Conservation (phyloP, 2,329 filamentous ascomycete species). For the Zarea fungicola region DNA sequence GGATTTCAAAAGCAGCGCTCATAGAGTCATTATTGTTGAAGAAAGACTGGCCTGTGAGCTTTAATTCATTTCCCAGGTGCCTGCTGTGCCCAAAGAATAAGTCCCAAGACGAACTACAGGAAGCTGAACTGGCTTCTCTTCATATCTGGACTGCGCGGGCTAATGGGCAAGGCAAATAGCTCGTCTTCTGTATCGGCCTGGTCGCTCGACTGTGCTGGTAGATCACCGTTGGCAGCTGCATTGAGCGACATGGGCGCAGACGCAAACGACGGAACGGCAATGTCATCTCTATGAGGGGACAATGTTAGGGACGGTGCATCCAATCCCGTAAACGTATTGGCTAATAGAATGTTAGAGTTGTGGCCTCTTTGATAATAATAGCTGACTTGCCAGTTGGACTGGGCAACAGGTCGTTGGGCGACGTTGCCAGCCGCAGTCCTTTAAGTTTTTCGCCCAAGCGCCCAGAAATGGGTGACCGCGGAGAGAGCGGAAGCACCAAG, state of each 20-base stretch:
- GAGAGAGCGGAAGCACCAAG: slow-evolving; percentile 43
- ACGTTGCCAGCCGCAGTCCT: slow-evolving; percentile 73
- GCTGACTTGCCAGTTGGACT: slow-evolving; percentile 44
- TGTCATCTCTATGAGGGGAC: slow-evolving; percentile 27
- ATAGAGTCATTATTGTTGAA: slow-evolving; percentile 3
- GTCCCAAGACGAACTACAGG: not conserved
- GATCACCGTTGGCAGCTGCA: slow-evolving; percentile 24
- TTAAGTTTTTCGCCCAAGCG: slow-evolving; percentile 73
- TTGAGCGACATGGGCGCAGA: slow-evolving; percentile 32
- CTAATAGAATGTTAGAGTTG: slow-evolving; percentile 16
- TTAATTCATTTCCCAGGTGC: no score
- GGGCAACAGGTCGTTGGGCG: slow-evolving; percentile 56
- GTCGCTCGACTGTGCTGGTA: slow-evolving; percentile 16
- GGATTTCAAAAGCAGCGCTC: slow-evolving; percentile 2
- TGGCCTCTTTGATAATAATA: slow-evolving; percentile 16
- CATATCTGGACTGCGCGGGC: slow-evolving; percentile 81
- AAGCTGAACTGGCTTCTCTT: slow-evolving; percentile 74
- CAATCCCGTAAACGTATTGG: slow-evolving; percentile 30
- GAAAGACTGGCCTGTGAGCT: not conserved
- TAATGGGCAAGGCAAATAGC: slow-evolving; percentile 81
- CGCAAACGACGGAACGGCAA: slow-evolving; percentile 32
- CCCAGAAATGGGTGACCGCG: slow-evolving; percentile 60
- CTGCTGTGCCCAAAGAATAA: no score
- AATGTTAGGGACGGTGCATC: slow-evolving; percentile 29
- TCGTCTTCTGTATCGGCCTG: slow-evolving; percentile 57